A percentile compares a stretch with the other conserved stretches of the same genome.
Conservation (phyloP, 1,284 basidiomycete species). For the Taiwanofungus camphoratus region DNA sequence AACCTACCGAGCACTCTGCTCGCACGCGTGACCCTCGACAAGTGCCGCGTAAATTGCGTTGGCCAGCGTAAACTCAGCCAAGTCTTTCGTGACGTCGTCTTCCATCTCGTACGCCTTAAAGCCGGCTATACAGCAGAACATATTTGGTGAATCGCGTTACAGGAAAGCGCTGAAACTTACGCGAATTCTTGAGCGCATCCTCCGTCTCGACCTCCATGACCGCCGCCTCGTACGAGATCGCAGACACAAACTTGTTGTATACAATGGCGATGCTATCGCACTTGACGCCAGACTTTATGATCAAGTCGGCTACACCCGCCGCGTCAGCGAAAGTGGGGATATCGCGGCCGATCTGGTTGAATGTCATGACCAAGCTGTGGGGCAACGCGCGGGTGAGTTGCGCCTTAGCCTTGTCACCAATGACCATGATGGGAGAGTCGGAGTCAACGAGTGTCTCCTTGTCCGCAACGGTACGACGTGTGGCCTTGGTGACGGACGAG, state of each 20-base stretch:
- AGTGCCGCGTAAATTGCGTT: constrained; percentile 96
- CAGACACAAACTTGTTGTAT: constrained; percentile 95
- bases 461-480: constrained; percentile 62
- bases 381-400: constrained; percentile 75
- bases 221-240: constrained; percentile 86
- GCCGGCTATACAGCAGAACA: constrained; percentile 45
- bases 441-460: constrained; percentile 48
- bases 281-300: constrained; percentile 79
- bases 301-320: constrained; percentile 88
- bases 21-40: constrained; percentile 94
- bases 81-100: constrained; percentile 90
- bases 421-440: constrained; percentile 73
- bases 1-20: constrained; percentile 79
- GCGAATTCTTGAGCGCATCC: constrained; percentile 70
- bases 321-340: constrained; percentile 98
- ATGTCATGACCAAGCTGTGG: constrained; percentile 76
- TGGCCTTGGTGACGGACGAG: constrained; percentile 91
- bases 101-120: constrained; percentile 95
- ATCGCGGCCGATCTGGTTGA: constrained; percentile 97
- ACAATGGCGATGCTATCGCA: constrained; percentile 89
- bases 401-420: constrained; percentile 97
- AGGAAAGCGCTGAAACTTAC: constrained; percentile 37
- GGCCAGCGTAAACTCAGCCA: constrained; percentile 93
- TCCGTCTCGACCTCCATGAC: constrained; percentile 79
- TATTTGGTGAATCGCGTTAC: neutral